phyloP scores from a whole-genome alignment of 805 yeast genomes.

The Nakazawaea siamensis region DNA sequence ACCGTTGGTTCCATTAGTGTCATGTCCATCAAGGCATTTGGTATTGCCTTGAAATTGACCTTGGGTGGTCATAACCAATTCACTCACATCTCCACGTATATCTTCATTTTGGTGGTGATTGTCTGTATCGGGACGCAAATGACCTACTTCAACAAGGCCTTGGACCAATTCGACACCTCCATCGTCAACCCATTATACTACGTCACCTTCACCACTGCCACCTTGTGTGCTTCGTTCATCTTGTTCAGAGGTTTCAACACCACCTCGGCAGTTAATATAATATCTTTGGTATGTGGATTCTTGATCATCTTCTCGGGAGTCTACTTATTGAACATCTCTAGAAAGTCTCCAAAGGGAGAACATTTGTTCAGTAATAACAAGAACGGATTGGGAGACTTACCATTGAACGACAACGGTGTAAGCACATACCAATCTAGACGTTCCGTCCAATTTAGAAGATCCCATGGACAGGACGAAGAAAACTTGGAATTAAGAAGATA shows the following conservation, averaged over 20 bases:
- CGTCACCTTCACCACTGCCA: conserved; percentile 85
- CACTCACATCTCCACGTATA: conserved; percentile 74
- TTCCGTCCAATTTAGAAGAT: conserved; percentile 59
- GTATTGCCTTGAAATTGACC: conserved; percentile 82
- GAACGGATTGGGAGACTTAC: conserved; percentile 61
- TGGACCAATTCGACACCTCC: conserved; percentile 88
- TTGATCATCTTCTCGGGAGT: conserved; percentile 84
- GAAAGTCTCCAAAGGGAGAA: conserved; percentile 45
- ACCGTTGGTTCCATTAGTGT: conserved; percentile 86
- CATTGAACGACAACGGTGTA: conserved; percentile 69
- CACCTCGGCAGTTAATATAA: conserved; percentile 67
- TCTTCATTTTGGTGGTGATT: conserved; percentile 70
- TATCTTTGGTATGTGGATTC: conserved; percentile 79
- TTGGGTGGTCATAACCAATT: conserved; percentile 83
- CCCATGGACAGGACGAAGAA: conserved; percentile 29
- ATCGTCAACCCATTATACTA: conserved; percentile 88
- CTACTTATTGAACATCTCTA: conserved; percentile 68
- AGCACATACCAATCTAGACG: conserved; percentile 68
- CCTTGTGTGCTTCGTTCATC: conserved; percentile 78
- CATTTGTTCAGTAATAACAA: conserved; percentile 32
- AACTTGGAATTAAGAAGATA: conserved; percentile 49
- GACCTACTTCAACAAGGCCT: conserved; percentile 90
- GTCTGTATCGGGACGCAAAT: conserved; percentile 83
- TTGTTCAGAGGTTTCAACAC: conserved; percentile 84
- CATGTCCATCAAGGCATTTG: conserved; percentile 89